Percentiles rank a stretch among this genome's conserved stretches.
phyloP scores from a whole-genome alignment of 225 moss, liverwort and hornwort genomes.

The Thuidium tamariscinum region DNA sequence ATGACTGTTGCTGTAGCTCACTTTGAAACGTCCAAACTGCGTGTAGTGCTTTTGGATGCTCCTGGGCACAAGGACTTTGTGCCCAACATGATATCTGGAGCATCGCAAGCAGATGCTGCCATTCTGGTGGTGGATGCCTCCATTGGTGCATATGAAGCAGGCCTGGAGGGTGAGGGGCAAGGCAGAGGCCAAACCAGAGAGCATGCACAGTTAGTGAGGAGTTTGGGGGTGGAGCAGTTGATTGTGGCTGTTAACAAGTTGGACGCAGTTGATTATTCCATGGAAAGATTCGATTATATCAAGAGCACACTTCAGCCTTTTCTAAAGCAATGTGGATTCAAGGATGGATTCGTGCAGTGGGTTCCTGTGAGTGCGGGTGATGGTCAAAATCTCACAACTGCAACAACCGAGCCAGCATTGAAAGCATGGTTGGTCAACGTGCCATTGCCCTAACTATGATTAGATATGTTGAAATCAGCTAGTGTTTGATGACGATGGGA shows the following conservation, averaged over 20 bases:
- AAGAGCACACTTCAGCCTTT: slow-evolving; percentile 65
- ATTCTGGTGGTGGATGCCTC: slow-evolving; percentile 93
- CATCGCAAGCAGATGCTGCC: slow-evolving; percentile 97
- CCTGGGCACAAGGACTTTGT: slow-evolving; percentile 97
- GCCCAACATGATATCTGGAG: slow-evolving; percentile 98
- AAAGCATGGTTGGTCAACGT: slow-evolving; percentile 49
- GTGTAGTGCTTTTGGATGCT: slow-evolving; percentile 86
- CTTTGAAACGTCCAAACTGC: slow-evolving; percentile 72
- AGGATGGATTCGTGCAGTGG: slow-evolving; percentile 71
- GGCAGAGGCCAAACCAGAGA: slow-evolving; percentile 85
- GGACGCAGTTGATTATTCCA: slow-evolving; percentile 68
- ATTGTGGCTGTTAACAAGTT: slow-evolving; percentile 96
- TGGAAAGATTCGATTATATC: slow-evolving; percentile 61
- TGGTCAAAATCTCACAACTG: slow-evolving; percentile 65
- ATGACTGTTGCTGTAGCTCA: slow-evolving; percentile 93
- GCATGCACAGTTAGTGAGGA: slow-evolving; percentile 90
- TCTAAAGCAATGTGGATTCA: slow-evolving; percentile 87
- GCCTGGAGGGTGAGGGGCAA: slow-evolving; percentile 68
- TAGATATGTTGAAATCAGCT: neutral
- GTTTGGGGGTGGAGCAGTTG: slow-evolving; percentile 92
- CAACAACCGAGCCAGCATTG: slow-evolving; percentile 59
- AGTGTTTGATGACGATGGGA: neutral
- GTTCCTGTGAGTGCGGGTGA: slow-evolving; percentile 95
- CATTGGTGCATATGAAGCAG: slow-evolving; percentile 85
- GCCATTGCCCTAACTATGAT: neutral